phyloP scores from a whole-genome alignment of 202 grass and related monocot species.

The Tripidium arundinaceum region DNA sequence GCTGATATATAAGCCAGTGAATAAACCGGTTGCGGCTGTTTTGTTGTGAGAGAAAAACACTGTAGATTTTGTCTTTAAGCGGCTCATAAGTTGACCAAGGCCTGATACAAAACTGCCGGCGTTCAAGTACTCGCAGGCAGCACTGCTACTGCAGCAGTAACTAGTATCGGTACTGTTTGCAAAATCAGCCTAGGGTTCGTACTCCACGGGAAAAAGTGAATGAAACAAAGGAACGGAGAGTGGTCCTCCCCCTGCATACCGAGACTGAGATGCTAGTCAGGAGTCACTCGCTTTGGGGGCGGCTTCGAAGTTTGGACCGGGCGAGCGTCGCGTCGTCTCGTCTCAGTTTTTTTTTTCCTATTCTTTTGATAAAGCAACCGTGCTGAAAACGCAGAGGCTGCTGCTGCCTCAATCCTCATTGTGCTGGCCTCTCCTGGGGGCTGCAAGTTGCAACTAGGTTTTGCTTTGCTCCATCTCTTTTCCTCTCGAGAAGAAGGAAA shows the following conservation, averaged over 20 bases:
- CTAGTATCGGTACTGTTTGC: neutral
- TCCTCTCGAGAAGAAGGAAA: neutral
- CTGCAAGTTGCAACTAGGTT: neutral
- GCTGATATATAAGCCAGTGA: too few species aligned
- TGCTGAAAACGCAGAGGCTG: too few species aligned
- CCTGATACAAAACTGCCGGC: too few species aligned
- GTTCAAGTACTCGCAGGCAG: too few species aligned
- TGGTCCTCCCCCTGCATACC: conserved; percentile 15
- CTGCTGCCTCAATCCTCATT: neutral
- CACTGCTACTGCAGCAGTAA: too few species aligned
- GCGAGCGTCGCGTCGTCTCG: neutral
- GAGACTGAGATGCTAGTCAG: conserved; percentile 15
- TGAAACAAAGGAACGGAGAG: neutral
- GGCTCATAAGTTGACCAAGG: too few species aligned
- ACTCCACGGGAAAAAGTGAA: neutral
- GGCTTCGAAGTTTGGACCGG: conserved; percentile 15
- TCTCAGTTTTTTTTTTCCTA: conserved; percentile 29
- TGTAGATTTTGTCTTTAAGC: too few species aligned
- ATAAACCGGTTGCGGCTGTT: too few species aligned
- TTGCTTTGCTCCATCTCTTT: conserved; percentile 5
- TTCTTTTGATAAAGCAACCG: conserved; percentile 40
- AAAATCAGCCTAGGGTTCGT: conserved; percentile 12
- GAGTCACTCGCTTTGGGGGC: conserved; percentile 9
- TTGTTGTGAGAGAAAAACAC: too few species aligned
- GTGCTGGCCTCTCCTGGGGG: neutral